Percentiles rank a stretch among this genome's conserved stretches.
Conservation (phyloP, 2,329 filamentous ascomycete species). For the Clarireedia paspali region DNA sequence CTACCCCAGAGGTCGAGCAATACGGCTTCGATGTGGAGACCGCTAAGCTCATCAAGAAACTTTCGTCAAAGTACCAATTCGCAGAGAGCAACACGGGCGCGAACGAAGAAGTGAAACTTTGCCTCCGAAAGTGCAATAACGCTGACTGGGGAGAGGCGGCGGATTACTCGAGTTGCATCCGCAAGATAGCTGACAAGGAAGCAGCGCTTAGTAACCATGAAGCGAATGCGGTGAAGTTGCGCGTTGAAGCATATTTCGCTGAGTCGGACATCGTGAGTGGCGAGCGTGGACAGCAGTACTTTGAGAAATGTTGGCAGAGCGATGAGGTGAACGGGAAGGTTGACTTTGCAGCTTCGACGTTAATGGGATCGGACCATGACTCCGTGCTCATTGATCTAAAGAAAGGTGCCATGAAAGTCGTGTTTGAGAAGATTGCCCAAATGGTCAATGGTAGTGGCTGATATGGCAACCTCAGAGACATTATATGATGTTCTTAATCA, state of each 20-base stretch:
- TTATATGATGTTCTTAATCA: no score
- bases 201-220: constrained; percentile 10
- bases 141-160: constrained; percentile 17
- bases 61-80: constrained; percentile 16
- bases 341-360: constrained; percentile 28
- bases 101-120: constrained; percentile 26
- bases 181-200: constrained; percentile 13
- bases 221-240: constrained; percentile 13
- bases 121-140: constrained; percentile 20
- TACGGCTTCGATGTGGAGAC: constrained; percentile 16
- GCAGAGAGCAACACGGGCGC: constrained; percentile 22
- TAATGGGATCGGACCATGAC: constrained; percentile 35
- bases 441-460: no score
- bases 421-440: no score
- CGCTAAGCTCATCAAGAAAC: constrained; percentile 12
- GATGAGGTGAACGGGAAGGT: constrained; percentile 26
- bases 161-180: constrained; percentile 16
- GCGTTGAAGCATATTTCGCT: constrained; percentile 26
- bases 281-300: constrained; percentile 34
- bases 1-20: background rate
- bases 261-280: constrained; percentile 37
- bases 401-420: no score
- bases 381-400: constrained; percentile 6
- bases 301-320: constrained; percentile 34
- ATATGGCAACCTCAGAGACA: no score